Evolutionary conservation across 805 yeast species (phyloP).

Genomic region (Ogataea wickerhamii): DNA sequence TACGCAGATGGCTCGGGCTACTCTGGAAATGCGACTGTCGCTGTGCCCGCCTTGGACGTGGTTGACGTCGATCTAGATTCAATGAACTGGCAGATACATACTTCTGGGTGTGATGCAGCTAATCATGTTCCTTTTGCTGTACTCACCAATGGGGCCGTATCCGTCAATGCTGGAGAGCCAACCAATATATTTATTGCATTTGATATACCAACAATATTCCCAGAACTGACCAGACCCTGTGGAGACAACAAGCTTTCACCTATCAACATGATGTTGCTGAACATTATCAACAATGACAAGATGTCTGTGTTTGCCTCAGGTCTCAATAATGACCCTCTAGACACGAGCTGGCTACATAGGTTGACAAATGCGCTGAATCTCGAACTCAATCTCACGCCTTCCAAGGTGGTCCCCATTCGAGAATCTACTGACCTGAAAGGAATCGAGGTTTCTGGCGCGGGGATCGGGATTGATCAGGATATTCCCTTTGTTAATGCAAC

Average conservation of each 20-base stretch:
- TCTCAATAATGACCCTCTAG: not conserved
- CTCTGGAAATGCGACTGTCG: slow-evolving; percentile 4
- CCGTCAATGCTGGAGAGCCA: not conserved
- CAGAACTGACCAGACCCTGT: slow-evolving; percentile 7
- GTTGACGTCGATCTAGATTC: slow-evolving; percentile 1
- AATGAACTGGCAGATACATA: slow-evolving; percentile 7
- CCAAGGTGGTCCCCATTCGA: not conserved
- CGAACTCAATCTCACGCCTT: not conserved
- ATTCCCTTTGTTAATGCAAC: not conserved
- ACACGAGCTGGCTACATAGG: slow-evolving; percentile 9
- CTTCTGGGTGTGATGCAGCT: slow-evolving; percentile 7
- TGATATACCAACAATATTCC: slow-evolving; percentile 9
- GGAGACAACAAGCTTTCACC: slow-evolving; percentile 8
- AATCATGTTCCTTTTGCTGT: not conserved
- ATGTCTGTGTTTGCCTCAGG: slow-evolving; percentile 8
- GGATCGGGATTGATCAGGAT: slow-evolving; percentile 1
- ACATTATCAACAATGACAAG: slow-evolving; percentile 3
- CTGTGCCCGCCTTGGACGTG: not conserved
- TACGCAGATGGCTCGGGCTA: slow-evolving; percentile 3
- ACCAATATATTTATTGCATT: slow-evolving; percentile 5
- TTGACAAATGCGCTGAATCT: slow-evolving; percentile 6
- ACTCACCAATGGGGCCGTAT: not conserved
- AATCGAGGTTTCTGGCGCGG: not conserved
- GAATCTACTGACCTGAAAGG: not conserved
- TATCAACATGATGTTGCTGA: slow-evolving; percentile 3